phyloP scores from a whole-genome alignment of 129 eudicot species.

The Scalesia atractyloides region DNA sequence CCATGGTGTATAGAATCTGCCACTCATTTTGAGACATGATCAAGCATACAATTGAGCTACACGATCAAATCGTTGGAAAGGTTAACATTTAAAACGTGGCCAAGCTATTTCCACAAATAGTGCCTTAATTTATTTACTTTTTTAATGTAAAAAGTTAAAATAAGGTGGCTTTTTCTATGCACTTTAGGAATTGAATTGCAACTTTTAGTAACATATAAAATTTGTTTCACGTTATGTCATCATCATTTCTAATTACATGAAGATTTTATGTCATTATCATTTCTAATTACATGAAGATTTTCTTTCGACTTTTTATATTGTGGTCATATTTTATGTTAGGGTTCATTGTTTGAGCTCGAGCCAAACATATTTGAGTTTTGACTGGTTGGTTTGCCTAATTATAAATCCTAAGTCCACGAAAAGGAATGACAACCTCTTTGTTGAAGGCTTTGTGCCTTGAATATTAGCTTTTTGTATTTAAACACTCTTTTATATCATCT shows the following conservation, averaged over 20 bases:
- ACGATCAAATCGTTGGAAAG: conserved; percentile 13
- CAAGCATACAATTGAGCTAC: conserved; percentile 19
- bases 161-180: conserved; percentile 19
- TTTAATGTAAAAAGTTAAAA: conserved; percentile 26
- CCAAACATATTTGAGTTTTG: too few relatives aligned
- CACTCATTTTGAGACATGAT: conserved; percentile 36
- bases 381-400: too few relatives aligned
- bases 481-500: too few relatives aligned
- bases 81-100: conserved; percentile 36
- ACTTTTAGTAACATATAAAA: neutral
- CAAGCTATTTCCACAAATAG: conserved; percentile 30
- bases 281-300: neutral
- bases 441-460: too few relatives aligned
- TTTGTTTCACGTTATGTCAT: conserved; percentile 1
- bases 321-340: neutral
- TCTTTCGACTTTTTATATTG: neutral
- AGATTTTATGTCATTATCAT: conserved; percentile 3
- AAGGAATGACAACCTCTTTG: too few relatives aligned
- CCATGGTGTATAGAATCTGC: conserved; percentile 27
- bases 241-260: neutral
- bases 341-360: too few relatives aligned
- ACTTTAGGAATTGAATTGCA: conserved; percentile 5
- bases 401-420: too few relatives aligned
- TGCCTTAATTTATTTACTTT: conserved; percentile 10
- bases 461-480: too few relatives aligned